phyloP scores from a whole-genome alignment of 257 asterid species.

The Coffea canephora region DNA sequence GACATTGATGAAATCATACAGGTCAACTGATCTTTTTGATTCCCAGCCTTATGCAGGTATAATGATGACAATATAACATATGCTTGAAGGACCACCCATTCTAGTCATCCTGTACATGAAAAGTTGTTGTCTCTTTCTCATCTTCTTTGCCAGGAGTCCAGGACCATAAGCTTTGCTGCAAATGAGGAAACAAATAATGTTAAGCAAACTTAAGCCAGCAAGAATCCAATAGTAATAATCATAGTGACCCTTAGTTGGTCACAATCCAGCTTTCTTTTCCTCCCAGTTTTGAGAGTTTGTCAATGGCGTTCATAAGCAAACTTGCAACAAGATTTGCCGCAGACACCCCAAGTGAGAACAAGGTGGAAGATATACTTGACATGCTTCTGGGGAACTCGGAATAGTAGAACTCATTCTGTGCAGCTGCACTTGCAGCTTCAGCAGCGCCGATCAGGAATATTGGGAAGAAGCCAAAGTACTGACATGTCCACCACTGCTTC shows the following conservation, averaged over 20 bases:
- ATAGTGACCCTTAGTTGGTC: constrained; percentile 51
- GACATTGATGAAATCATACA: neutral
- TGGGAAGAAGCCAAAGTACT: constrained; percentile 78
- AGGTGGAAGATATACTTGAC: constrained; percentile 63
- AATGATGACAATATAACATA: neutral
- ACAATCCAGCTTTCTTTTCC: constrained; percentile 67
- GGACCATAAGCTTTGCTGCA: constrained; percentile 58
- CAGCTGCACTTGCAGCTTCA: constrained; percentile 47
- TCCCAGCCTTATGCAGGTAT: neutral
- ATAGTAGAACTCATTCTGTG: constrained; percentile 61
- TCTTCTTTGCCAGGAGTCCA: constrained; percentile 14
- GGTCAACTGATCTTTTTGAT: neutral
- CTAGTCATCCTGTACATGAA: neutral
- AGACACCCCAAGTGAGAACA: constrained; percentile 37
- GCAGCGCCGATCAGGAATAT: constrained; percentile 55
- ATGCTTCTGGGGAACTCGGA: constrained; percentile 64
- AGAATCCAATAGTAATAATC: constrained; percentile 63
- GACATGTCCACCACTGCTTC: constrained; percentile 34
- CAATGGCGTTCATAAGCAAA: constrained; percentile 39
- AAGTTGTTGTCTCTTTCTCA: constrained; percentile 5
- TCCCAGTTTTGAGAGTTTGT: constrained; percentile 33
- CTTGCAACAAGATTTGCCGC: constrained; percentile 55
- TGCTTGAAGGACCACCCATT: neutral
- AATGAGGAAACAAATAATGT: constrained; percentile 47
- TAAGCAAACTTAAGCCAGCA: constrained; percentile 49